Evolutionary conservation across 2,329 filamentous ascomycete genomes (phyloP), one percentile per base, ranked within the genome.

Genomic region (Penicillium sp.): DNA sequence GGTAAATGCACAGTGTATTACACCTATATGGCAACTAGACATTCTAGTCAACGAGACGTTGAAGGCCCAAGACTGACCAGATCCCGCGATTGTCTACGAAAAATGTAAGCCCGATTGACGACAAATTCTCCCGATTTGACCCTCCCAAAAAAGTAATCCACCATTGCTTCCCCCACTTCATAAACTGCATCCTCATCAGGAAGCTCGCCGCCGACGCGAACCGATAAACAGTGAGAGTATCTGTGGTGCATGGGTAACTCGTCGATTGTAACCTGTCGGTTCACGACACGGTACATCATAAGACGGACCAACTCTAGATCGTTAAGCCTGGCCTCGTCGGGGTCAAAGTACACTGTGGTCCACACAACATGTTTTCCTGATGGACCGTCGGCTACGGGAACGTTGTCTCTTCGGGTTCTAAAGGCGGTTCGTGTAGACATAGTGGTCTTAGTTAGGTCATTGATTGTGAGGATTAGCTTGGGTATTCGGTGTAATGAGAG

Each of bases 281-380:
- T 55, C 3, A 34, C 13, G 9, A 55, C 39, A 6, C 52, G 52
- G 19, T 34, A 55, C 21, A 40, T 55, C 52, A 55, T 55, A 8
- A 43, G 21, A 2, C 45, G 46, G 4, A 50, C 8, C 23, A 55
- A n/a, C 2, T 40, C 45, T 16, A 25, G 19, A 21, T 50, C 31
- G 25, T 16, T 23, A 5, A 50, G n/a, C 16, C n/a, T 27, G 23
- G 45, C 38, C 6, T 55, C 52, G 1, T 50, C 29, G 7, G 45
- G 38, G 29, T 55, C 38, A 23, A 55, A 55, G 29, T 49, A 50
- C 3, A 55, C 19, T 16, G 52, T 55, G 10, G 19, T 45, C 52
- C 52, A 55, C 4, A 43, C 21, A 21, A 55, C 16, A 5, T 50
- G 3, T 7, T 21, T 13, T 11, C 43, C 52, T 9, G 38, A 34